A percentile compares a stretch with the other conserved stretches of the same genome.
Evolutionary conservation across 805 yeast genomes (phyloP).

Genomic region (Saccharomycopsis fibuligera): DNA sequence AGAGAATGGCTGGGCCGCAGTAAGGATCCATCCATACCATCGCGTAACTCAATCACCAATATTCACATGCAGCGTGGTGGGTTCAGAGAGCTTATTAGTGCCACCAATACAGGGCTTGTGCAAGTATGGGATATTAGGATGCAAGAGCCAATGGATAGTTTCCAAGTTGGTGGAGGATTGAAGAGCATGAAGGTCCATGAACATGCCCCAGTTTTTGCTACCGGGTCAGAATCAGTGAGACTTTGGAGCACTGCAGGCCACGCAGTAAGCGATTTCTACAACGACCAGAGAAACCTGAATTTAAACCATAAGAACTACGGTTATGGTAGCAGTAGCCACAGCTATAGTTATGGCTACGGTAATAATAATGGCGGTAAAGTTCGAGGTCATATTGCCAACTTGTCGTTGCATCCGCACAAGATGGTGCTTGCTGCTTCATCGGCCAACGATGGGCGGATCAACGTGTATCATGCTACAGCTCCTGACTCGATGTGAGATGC

Average conservation of each 20-base stretch:
- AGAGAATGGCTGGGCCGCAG: slow-evolving; percentile 60
- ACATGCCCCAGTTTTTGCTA: slow-evolving; percentile 90
- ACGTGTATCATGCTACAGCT: slow-evolving; percentile 36
- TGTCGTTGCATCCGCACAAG: slow-evolving; percentile 86
- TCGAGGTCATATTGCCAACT: slow-evolving; percentile 53
- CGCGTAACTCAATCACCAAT: slow-evolving; percentile 56
- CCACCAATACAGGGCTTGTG: slow-evolving; percentile 73
- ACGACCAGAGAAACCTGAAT: slow-evolving; percentile 22
- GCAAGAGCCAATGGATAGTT: slow-evolving; percentile 62
- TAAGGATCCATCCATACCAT: slow-evolving; percentile 24
- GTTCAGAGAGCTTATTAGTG: slow-evolving; percentile 79
- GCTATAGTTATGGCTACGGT: no score
- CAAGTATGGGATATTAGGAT: slow-evolving; percentile 87
- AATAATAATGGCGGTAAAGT: no score
- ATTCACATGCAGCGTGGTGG: slow-evolving; percentile 98
- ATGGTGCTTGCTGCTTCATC: slow-evolving; percentile 80
- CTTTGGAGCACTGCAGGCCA: slow-evolving; percentile 87
- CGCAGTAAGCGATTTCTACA: slow-evolving; percentile 53
- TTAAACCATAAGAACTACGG: slow-evolving; percentile 19
- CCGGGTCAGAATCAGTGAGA: slow-evolving; percentile 75
- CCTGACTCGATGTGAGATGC: no score
- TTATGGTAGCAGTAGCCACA: slow-evolving; percentile 25
- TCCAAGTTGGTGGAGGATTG: slow-evolving; percentile 48
- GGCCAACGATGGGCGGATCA: slow-evolving; percentile 67
- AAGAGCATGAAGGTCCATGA: slow-evolving; percentile 82